Percentiles rank a stretch among this genome's conserved stretches.
These are phyloP conservation scores for Pachysandra terminalis DNA, from an alignment of 164 flowering plant genomes.

Conservation along the genomic window DNA sequence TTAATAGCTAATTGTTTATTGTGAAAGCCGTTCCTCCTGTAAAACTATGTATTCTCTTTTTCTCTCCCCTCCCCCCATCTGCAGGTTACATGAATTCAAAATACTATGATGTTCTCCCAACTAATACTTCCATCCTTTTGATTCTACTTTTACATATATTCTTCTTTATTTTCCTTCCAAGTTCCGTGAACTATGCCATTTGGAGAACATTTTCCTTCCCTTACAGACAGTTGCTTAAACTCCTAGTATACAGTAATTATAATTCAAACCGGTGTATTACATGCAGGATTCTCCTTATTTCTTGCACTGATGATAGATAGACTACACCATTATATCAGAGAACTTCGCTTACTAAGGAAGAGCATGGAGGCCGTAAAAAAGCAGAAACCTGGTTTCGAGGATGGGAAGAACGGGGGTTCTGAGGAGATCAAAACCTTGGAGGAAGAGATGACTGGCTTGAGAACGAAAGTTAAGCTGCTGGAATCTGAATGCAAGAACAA, in stretches of 20 bases:
- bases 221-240: too few relatives aligned
- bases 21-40: too few relatives aligned
- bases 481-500: slow-evolving; percentile 39
- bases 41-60: too few relatives aligned
- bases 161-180: neutral
- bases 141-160: too few relatives aligned
- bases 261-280: neutral
- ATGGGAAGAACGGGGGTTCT: slow-evolving; percentile 24
- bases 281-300: slow-evolving; percentile 55
- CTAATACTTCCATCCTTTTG: too few relatives aligned
- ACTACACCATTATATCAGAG: slow-evolving; percentile 61
- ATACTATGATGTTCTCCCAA: too few relatives aligned
- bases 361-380: slow-evolving; percentile 50
- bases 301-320: slow-evolving; percentile 58
- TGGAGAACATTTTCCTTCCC: too few relatives aligned
- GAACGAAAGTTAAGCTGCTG: slow-evolving; percentile 24
- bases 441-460: slow-evolving; percentile 29
- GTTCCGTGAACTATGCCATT: neutral
- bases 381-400: slow-evolving; percentile 36
- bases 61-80: too few relatives aligned
- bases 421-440: slow-evolving; percentile 29
- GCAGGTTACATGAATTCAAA: too few relatives aligned
- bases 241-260: too few relatives aligned
- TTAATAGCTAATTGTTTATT: too few relatives aligned
- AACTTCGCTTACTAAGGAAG: slow-evolving; percentile 49